phyloP scores from a whole-genome alignment of 2,329 filamentous ascomycete species.

The Paecilomyces formosus region DNA sequence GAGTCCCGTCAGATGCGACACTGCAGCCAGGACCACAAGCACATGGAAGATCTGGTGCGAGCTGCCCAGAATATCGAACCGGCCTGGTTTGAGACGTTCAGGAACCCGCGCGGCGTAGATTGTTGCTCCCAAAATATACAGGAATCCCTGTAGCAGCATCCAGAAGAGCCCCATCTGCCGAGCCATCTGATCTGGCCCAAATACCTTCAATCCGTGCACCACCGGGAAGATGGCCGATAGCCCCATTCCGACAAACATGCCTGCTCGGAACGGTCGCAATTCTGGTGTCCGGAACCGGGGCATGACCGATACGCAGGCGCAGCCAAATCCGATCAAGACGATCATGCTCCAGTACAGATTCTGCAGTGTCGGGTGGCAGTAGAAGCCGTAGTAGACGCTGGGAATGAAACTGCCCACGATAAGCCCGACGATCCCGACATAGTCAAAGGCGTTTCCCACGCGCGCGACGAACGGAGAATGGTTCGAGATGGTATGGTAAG shows the following conservation, averaged over 20 bases:
- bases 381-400: conserved; percentile 80
- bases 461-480: conserved; percentile 71
- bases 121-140: conserved; percentile 80
- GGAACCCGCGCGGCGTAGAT: conserved; percentile 83
- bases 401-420: conserved; percentile 91
- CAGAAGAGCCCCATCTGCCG: conserved; percentile 72
- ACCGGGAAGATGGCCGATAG: conserved; percentile 77
- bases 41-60: conserved; percentile 97
- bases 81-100: conserved; percentile 68
- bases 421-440: conserved; percentile 83
- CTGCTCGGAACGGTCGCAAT: conserved; percentile 76
- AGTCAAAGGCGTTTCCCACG: conserved; percentile 90
- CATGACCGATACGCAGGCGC: conserved; percentile 67
- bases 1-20: conserved; percentile 73
- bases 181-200: conserved; percentile 60
- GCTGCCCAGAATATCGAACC: conserved; percentile 83
- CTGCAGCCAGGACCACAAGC: conserved; percentile 74
- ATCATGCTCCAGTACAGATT: conserved; percentile 73
- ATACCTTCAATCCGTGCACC: conserved; percentile 62
- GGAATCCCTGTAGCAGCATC: conserved; percentile 68
- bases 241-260: conserved; percentile 85
- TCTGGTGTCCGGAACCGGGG: conserved; percentile 76
- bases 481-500: conserved; percentile 77
- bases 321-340: conserved; percentile 66
- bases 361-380: conserved; percentile 59